These are phyloP conservation scores for Hansenula sp. DNA, from an alignment of 1,139 yeast species.

Conservation along the genomic window DNA sequence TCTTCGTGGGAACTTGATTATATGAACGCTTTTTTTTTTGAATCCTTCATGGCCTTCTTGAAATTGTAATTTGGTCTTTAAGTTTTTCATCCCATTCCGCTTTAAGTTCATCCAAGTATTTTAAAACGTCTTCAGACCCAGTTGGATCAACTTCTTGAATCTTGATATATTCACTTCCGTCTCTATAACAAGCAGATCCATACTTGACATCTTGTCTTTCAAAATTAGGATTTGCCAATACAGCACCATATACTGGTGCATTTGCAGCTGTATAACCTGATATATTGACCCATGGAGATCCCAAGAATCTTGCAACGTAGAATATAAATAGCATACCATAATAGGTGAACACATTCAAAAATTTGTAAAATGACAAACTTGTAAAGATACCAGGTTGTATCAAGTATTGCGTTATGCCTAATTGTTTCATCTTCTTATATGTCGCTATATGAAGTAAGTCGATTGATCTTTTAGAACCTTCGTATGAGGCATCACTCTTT, in stretches of 20 bases:
- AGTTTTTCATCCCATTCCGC: slow-evolving; percentile 66
- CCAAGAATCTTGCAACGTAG: slow-evolving; percentile 76
- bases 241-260: slow-evolving; percentile 66
- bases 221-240: slow-evolving; percentile 38
- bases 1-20: not conserved
- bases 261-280: slow-evolving; percentile 87
- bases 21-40: not conserved
- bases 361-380: slow-evolving; percentile 74
- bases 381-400: slow-evolving; percentile 95
- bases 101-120: slow-evolving; percentile 52
- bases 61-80: slow-evolving; percentile 64
- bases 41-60: slow-evolving; percentile 28
- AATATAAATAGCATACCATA: slow-evolving; percentile 83
- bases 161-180: slow-evolving; percentile 62
- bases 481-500: slow-evolving; percentile 66
- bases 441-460: slow-evolving; percentile 80
- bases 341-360: slow-evolving; percentile 70
- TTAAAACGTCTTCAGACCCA: slow-evolving; percentile 59
- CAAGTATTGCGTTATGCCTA: slow-evolving; percentile 65
- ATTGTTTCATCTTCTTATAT: slow-evolving; percentile 41
- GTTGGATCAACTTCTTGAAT: slow-evolving; percentile 52
- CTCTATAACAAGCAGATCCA: slow-evolving; percentile 65
- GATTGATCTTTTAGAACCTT: slow-evolving; percentile 85
- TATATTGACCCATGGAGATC: slow-evolving; percentile 86
- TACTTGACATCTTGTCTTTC: slow-evolving; percentile 55